Evolutionary conservation across 768 basidiomycete species (phyloP), one percentile per base, ranked within the genome.

Genomic region (Lentinus brumalis): DNA sequence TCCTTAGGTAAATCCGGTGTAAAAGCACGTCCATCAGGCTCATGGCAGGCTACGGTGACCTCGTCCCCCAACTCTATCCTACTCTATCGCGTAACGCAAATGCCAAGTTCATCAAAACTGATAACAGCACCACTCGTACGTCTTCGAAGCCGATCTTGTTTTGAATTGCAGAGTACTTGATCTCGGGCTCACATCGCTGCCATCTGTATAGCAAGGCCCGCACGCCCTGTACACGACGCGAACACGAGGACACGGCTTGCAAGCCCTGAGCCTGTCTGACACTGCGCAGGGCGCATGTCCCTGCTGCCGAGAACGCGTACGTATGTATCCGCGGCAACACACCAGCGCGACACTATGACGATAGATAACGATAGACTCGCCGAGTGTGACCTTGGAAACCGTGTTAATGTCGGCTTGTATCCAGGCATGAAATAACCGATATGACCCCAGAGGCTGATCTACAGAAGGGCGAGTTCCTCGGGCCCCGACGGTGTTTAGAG

Each of bases 301-400:
- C 12, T 26, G 46, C 21, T 12, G 21, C 26, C 26, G 5, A 12
- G n/a, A 45, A 9, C 44, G 35, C 11, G 35, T 16, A 21, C 2
- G 44, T 16, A 8, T 15, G n/a, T 16, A 21, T 45, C 44, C 44
- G 14, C 44, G 44, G 35, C 11, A 11, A 7, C 35, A 26, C 14
- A 18, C 46, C 26, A 29, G 40, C 47, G 40, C 35, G 6, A 35
- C 21, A 26, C 21, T 35, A 45, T 26, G 21, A 47, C 49, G 29
- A 42, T 50, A 11, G 47, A 42, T 50, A 11, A 39, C 59, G 59
- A 60, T 50, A 55, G 16, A 40, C 53, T 55, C 59, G 47, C 59
- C 53, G 35, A 41, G 47, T 31, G 59, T 60, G 59, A 55, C 53
- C 59, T 42, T 60, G 59, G 59, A 50, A 47, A 60, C 59, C 39